Conservation (phyloP, 768 basidiomycete genomes). For the Pleurotus eryngii region DNA sequence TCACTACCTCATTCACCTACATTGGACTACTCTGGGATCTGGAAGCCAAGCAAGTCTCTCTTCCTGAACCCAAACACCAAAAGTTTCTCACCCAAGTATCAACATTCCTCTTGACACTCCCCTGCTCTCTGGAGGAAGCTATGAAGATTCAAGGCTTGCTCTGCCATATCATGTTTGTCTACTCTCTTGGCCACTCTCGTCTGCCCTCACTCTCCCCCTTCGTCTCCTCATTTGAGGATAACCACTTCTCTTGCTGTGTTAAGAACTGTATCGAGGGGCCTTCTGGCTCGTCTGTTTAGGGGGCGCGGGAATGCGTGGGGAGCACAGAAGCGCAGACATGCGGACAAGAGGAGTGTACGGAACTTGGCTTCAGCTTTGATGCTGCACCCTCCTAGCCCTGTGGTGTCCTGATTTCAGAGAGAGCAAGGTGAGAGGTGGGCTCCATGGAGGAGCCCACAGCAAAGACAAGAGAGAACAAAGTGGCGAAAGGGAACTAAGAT, state of each 20-base stretch:
- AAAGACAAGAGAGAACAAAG: no score
- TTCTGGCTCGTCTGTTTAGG: no score
- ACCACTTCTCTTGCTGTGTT: conserved; percentile 3
- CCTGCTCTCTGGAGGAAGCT: conserved; percentile 16
- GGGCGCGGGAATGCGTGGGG: no score
- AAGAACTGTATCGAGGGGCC: no score
- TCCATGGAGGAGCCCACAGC: no score
- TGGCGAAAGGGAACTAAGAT: no score
- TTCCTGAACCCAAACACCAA: conserved; percentile 23
- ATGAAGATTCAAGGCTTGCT: conserved; percentile 28
- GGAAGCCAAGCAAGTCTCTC: conserved; percentile 13
- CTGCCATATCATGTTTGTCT: conserved; percentile 24
- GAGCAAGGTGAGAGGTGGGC: no score
- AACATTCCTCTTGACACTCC: background rate
- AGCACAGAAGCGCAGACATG: no score
- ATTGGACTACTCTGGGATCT: conserved; percentile 30
- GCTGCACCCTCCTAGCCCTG: no score
- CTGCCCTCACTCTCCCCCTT: conserved; percentile 24
- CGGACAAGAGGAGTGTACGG: no score
- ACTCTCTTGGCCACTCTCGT: conserved; percentile 17
- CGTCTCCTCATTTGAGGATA: conserved; percentile 18
- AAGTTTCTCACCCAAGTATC: conserved; percentile 16
- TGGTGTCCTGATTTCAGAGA: no score
- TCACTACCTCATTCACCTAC: conserved; percentile 14
- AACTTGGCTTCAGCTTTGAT: no score